Evolutionary conservation across 352 stramenopile species (phyloP).

Genomic region (Phytophthora gonapodyides): DNA sequence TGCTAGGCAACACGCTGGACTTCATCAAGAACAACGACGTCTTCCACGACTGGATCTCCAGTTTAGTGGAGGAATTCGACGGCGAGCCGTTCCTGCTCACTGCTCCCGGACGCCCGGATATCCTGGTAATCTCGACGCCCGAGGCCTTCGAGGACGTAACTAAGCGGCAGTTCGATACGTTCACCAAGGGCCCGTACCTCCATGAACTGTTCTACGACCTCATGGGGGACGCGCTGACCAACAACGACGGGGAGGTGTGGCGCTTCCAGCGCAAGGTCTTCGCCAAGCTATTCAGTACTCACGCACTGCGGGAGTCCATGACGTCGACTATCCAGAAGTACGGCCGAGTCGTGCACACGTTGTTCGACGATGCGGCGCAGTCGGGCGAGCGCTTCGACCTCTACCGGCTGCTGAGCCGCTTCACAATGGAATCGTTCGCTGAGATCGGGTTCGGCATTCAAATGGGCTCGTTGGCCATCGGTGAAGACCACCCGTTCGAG

Average conservation of each 20-base stretch:
- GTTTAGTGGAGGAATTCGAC: conserved; percentile 14
- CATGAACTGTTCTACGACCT: conserved; percentile 31
- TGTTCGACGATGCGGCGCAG: conserved; percentile 7
- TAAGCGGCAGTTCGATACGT: conserved; percentile 40
- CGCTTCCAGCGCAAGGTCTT: conserved; percentile 36
- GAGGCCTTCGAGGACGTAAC: conserved; percentile 43
- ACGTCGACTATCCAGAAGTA: conserved; percentile 13
- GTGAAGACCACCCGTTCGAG: conserved; percentile 26
- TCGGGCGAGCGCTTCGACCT: conserved; percentile 16
- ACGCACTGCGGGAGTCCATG: conserved; percentile 13
- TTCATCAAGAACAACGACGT: conserved; percentile 22
- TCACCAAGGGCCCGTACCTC: conserved; percentile 36
- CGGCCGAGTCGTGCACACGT: conserved; percentile 9
- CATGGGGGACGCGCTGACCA: conserved; percentile 30
- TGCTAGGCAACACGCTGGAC: conserved; percentile 39
- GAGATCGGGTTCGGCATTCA: conserved; percentile 51
- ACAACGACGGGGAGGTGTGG: conserved; percentile 31
- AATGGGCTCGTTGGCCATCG: conserved; percentile 15
- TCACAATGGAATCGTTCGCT: conserved; percentile 46
- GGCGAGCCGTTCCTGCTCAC: conserved; percentile 22
- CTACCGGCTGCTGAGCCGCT: conserved; percentile 20
- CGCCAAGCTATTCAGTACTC: conserved; percentile 25
- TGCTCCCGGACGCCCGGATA: conserved; percentile 20
- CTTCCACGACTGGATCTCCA: conserved; percentile 34
- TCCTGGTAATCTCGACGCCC: conserved; percentile 29